These are phyloP conservation scores for Epichloe brachyelytri DNA, from an alignment of 2,329 filamentous ascomycete species.

Conservation along the genomic window DNA sequence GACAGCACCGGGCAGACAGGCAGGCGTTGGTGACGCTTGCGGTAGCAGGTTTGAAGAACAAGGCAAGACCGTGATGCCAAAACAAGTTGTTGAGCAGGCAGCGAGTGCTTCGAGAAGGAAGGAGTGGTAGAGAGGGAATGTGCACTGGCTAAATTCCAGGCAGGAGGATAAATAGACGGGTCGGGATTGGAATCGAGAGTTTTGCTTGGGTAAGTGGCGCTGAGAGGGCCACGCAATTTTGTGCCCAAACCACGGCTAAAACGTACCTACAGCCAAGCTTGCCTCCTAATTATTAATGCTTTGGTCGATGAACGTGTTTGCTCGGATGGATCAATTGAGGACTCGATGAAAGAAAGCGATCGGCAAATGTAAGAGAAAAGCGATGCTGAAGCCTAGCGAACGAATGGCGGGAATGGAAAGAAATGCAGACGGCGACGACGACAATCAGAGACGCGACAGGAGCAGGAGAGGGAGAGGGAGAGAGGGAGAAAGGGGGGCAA, in stretches of 20 bases:
- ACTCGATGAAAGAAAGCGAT: slow-evolving; percentile 3
- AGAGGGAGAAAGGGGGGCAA: slow-evolving; percentile 1
- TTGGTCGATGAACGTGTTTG: not conserved
- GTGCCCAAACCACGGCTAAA: not conserved
- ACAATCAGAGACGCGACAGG: slow-evolving; percentile 12
- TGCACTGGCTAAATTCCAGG: not conserved
- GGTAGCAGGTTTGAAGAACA: not conserved
- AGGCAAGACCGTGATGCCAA: not conserved
- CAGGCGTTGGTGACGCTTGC: not conserved
- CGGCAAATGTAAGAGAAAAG: slow-evolving; percentile 4
- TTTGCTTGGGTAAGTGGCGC: not conserved
- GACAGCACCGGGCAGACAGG: not conserved
- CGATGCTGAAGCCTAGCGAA: slow-evolving; percentile 21
- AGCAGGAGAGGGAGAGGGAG: slow-evolving; percentile 15
- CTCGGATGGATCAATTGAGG: not conserved
- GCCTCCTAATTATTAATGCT: not conserved
- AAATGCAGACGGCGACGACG: slow-evolving; percentile 14
- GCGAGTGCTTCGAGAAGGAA: not conserved
- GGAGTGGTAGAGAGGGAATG: not conserved
- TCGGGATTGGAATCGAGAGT: not conserved
- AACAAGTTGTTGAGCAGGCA: not conserved
- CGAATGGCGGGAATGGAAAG: slow-evolving; percentile 26
- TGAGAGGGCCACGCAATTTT: not conserved
- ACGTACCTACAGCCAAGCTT: slow-evolving; percentile 1
- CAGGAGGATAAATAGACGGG: not conserved